Base-by-base conservation (phyloP, 441 rosid species). In the Oxalis stricta region DNA sequence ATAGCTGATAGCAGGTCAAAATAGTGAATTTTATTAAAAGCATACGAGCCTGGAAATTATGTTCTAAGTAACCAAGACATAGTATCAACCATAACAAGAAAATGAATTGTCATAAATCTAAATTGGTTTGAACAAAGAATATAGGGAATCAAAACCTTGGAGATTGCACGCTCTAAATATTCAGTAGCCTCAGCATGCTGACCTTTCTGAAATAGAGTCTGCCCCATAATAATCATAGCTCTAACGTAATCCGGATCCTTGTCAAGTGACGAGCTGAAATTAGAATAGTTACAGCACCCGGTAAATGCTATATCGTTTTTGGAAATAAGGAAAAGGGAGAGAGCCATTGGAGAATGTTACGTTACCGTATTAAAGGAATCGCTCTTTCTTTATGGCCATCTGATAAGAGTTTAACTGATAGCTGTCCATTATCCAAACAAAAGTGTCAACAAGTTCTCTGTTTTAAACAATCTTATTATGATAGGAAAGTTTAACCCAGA, bases 221-320 rank as follows among this genome's bases (percentile, higher is more conserved):
- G 84, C 18, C 98, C 96, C 82, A 75, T 40, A 45, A 73, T 61
- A 52, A 75, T 68, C 72, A 72, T 44, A 38, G 86, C 83, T 36
- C 49, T 59, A 13, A 66, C 55, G 46, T 66, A 66, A 43, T 66
- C 75, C 57, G 93, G 94, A 53, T 82, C 89, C 56, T 83, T 89
- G 18, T 64, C 66, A 41, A 89, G 75, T 39, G 92, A 86, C 50
- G 73, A 45, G 54, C 98, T 85, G 75, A 42, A 50, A 44, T 30
- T 33, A 53, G 33, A 42, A 45, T 18, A 52, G 18, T 22, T 28
- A 31, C 13, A 16, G 9, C 36, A 54, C 22, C 29, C 16, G 34
- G 44, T 26, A 9, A 5, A 33, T 10, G 33, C 7, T 12, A n/a
- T n/a, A n/a, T n/a, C n/a, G n/a, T n/a, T n/a, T n/a, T n/a, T 32